Conservation (phyloP, 441 rosid genomes). For the Metrosideros polymorpha region DNA sequence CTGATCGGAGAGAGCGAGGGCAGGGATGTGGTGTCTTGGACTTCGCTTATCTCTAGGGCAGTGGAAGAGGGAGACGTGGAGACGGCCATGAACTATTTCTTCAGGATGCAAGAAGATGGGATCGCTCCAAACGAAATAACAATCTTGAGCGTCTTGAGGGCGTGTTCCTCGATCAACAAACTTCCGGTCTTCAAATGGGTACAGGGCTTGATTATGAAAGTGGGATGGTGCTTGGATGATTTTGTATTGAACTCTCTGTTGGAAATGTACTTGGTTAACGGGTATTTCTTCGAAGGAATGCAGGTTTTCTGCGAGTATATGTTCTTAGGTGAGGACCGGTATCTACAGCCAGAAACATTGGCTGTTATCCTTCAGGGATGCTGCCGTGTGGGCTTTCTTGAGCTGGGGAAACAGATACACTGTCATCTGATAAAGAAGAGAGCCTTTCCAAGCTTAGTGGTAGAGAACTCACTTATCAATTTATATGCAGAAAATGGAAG, state of each 20-base stretch:
- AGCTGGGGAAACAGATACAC: slow-evolving; percentile 8
- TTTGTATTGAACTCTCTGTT: slow-evolving; percentile 1
- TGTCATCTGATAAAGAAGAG: background rate
- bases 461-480: slow-evolving; percentile 2
- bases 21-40: slow-evolving; percentile 23
- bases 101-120: slow-evolving; percentile 4
- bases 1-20: background rate
- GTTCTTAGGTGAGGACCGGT: background rate
- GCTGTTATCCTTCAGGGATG: slow-evolving; percentile 5
- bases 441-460: background rate
- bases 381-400: background rate
- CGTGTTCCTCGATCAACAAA: background rate
- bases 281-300: slow-evolving; percentile 2
- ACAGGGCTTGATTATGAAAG: background rate
- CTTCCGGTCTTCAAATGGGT: background rate
- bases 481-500: background rate
- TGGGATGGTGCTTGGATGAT: background rate
- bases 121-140: background rate
- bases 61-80: slow-evolving; percentile 6
- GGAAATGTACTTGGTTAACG: slow-evolving; percentile 3
- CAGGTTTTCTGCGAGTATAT: background rate
- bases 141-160: background rate
- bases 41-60: slow-evolving; percentile 20
- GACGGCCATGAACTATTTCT: slow-evolving; percentile 1
- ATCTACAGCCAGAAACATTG: background rate